These are phyloP conservation scores for Hypoxylon cercidicola DNA, from an alignment of 495 filamentous ascomycete species.

Conservation along the genomic window DNA sequence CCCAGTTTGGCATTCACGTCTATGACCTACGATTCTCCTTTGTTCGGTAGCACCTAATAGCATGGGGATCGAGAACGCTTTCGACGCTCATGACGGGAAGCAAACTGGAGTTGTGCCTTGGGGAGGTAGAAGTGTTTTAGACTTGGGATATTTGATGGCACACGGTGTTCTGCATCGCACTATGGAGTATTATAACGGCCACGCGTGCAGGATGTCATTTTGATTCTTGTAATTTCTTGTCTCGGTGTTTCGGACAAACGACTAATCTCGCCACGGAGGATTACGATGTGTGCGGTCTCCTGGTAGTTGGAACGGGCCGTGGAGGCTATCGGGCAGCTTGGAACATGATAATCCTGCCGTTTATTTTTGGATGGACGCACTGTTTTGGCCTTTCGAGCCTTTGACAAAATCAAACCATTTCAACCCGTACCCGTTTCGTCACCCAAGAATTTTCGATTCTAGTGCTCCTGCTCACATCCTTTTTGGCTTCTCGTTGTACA, in stretches of 20 bases:
- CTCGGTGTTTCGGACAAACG: conserved; percentile 39
- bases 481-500: conserved; percentile 41
- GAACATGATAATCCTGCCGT: conserved; percentile 19
- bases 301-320: conserved; percentile 45
- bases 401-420: conserved; percentile 48
- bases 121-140: conserved; percentile 41
- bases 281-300: conserved; percentile 53
- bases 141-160: conserved; percentile 40
- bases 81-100: conserved; percentile 52
- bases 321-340: conserved; percentile 26
- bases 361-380: conserved; percentile 22
- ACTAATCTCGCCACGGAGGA: conserved; percentile 39
- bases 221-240: conserved; percentile 57
- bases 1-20: conserved; percentile 44
- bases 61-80: conserved; percentile 44
- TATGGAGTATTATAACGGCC: conserved; percentile 51
- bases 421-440: conserved; percentile 42
- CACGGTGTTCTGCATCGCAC: conserved; percentile 49
- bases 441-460: conserved; percentile 46
- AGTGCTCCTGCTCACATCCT: conserved; percentile 30
- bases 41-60: conserved; percentile 51
- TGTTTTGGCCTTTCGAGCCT: conserved; percentile 18
- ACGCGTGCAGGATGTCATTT: conserved; percentile 48
- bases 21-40: conserved; percentile 51
- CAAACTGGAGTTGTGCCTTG: conserved; percentile 43